Conservation (phyloP, 2,329 filamentous ascomycete genomes). For the Allantophomopsis lycopodina region DNA sequence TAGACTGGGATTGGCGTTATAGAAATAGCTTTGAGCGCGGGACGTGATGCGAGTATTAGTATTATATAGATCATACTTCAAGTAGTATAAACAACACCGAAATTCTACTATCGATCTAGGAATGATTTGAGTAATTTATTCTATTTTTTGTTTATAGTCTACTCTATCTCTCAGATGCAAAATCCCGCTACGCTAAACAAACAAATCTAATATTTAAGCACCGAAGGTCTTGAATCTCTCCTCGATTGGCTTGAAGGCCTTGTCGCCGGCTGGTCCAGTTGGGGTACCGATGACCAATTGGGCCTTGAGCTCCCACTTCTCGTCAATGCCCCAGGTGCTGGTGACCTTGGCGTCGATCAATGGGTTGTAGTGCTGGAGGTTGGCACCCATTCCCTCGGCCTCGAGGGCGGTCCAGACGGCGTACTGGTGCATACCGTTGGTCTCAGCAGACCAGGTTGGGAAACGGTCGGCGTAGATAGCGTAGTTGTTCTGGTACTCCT, state of each 20-base stretch:
- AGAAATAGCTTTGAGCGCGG: too few relatives aligned
- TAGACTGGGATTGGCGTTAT: too few relatives aligned
- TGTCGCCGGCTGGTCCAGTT: conserved; percentile 41
- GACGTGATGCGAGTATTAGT: too few relatives aligned
- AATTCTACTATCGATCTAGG: too few relatives aligned
- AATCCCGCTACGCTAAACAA: neutral
- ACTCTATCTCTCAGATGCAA: too few relatives aligned
- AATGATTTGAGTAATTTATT: too few relatives aligned
- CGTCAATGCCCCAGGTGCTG: conserved; percentile 53
- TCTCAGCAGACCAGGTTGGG: conserved; percentile 62
- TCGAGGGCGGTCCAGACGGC: conserved; percentile 71
- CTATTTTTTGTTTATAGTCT: too few relatives aligned
- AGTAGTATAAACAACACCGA: too few relatives aligned
- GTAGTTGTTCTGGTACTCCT: conserved; percentile 54
- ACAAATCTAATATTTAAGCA: conserved; percentile 12
- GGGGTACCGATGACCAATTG: conserved; percentile 73
- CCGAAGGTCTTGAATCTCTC: conserved; percentile 53
- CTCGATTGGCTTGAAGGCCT: conserved; percentile 50
- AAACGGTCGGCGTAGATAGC: conserved; percentile 69
- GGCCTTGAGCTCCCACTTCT: conserved; percentile 62
- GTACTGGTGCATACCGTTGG: conserved; percentile 71
- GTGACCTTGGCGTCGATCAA: conserved; percentile 63
- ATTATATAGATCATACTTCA: too few relatives aligned
- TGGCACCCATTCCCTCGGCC: conserved; percentile 72
- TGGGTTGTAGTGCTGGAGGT: conserved; percentile 90